Conservation (phyloP, 2,329 filamentous ascomycete species). For the Fusarium nelsonii region DNA sequence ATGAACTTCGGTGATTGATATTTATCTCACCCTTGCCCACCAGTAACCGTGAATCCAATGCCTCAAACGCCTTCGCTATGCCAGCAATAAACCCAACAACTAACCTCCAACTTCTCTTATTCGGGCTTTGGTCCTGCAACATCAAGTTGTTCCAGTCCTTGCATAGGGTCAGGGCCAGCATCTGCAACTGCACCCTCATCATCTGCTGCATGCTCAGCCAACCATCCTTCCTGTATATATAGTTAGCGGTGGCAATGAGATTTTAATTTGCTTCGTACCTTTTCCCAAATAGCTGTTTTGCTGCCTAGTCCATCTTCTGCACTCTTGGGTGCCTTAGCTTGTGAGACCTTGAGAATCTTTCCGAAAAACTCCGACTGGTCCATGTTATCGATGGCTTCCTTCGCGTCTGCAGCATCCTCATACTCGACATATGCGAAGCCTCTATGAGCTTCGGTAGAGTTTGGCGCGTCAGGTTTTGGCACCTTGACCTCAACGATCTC, state of each 20-base stretch:
- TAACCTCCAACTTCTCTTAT: constrained; percentile 29
- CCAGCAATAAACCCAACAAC: constrained; percentile 47
- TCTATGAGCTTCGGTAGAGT: constrained; percentile 81
- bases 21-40: constrained; percentile 41
- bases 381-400: constrained; percentile 99
- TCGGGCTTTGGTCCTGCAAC: constrained; percentile 90
- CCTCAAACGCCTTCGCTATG: constrained; percentile 63
- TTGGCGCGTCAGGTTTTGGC: constrained; percentile 87
- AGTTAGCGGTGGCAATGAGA: constrained; percentile 22
- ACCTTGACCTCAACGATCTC: constrained; percentile 93
- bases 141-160: constrained; percentile 91
- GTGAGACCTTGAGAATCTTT: constrained; percentile 88
- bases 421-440: constrained; percentile 98
- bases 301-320: constrained; percentile 88
- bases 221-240: constrained; percentile 82
- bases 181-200: constrained; percentile 55
- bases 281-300: constrained; percentile 96
- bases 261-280: constrained; percentile 70
- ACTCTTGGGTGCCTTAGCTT: constrained; percentile 92
- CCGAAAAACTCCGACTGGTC: constrained; percentile 96
- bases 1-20: constrained; percentile 45
- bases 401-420: constrained; percentile 85
- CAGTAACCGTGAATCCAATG: constrained; percentile 43
- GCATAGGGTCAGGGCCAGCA: constrained; percentile 86
- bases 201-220: constrained; percentile 82